Base-by-base conservation (phyloP, 2,329 filamentous ascomycete species). In the Penicillium sumatraense region DNA sequence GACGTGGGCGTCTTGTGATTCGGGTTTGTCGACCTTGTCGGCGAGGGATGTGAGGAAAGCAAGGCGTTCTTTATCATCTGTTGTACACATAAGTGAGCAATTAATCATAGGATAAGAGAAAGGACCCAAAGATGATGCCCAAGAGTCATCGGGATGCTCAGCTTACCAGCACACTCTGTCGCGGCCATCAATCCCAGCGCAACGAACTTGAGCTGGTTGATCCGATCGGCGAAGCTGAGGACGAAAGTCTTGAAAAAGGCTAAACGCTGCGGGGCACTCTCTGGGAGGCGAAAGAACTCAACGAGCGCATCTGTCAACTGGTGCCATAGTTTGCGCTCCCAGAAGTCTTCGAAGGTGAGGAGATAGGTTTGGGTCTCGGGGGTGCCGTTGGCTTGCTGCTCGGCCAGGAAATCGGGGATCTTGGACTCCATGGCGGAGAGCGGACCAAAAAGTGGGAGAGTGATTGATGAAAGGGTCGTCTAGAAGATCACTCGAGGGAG, bases 291-390 rank as follows among this genome's bases (percentile, higher is more conserved):
- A 81, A 97, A 99, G 84, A 93, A 97, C 64, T 90, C 84, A 66
- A 96, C 82, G 53, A 99, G 85, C 50, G 88, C 83, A 71, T 96
- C 89, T 31, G 95, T 99, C 65, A 99, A 89, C 79, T 99, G 93
- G 81, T 99, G 95, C 95, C 95, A 99, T 78, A 99, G 85, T 80
- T 97, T 97, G 69, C 93, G 88, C 82, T 99, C 95, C 95, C 95
- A 99, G 72, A 87, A 90, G 74, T 96, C 92, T 81, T 99, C 95
- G 64, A 99, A 96, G 68, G 89, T 86, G 68, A 99, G 84, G 75
- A 97, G 90, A 70, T 90, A 86, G 69, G 89, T 85, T 78, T 97
- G 93, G 50, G 96, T 85, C 74, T 96, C 90, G 66, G 92, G 90
- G 49, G 92, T 90, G 69, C 92, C 90, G 73, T 87, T 82, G 72